Base-by-base conservation (phyloP, 1,139 yeast species). In the Nematodospora anomalae region DNA sequence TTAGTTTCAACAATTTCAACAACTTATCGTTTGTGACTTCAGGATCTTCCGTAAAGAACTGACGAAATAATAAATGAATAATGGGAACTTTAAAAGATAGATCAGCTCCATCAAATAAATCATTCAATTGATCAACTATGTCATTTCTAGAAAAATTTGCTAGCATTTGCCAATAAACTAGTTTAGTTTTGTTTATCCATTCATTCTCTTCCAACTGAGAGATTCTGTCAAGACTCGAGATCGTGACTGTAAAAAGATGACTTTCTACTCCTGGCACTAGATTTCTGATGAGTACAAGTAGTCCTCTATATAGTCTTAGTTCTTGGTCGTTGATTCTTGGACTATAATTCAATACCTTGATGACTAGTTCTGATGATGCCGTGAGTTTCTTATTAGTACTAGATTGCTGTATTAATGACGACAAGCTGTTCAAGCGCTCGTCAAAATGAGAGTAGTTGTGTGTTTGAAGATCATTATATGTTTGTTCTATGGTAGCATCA, bases 51-150 rank as follows among this genome's bases (percentile, higher is more conserved):
- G 48, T 43, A 14, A 30, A 32, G 14, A 45, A 40, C 33, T 45
- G 49, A 10, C 49, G 35, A 23, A 45, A 43, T 12, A 45, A 36
- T 21, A 43, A 38, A 35, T 45, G 47, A 13, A 45, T 36, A 14
- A 45, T 30, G 12, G 47, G 46, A 4, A 31, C 21, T 14, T 7
- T 14, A 15, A 18, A 29, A 6, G 26, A 20, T 13, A 30, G 11
- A 9, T 6, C 16, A 5, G 24, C 21, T 7, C 23, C 21, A 13
- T 22, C 12, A 22, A 44, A 43, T 16, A 45, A 15, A 1, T 30
- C 22, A 18, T 40, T 37, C 1, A 41, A 25, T 16, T 36, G 28
- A 23, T 14, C 6, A 8, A 32, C 27, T 12, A 13, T 22, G 10
- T 26, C 33, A 23, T 42, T 37, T 29, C 49, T 22, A 13, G 26